Percentiles rank a stretch among this genome's conserved stretches.
These are phyloP conservation scores for Backusella circina DNA, from an alignment of 192 early-diverging fungal genomes.

Conservation along the genomic window DNA sequence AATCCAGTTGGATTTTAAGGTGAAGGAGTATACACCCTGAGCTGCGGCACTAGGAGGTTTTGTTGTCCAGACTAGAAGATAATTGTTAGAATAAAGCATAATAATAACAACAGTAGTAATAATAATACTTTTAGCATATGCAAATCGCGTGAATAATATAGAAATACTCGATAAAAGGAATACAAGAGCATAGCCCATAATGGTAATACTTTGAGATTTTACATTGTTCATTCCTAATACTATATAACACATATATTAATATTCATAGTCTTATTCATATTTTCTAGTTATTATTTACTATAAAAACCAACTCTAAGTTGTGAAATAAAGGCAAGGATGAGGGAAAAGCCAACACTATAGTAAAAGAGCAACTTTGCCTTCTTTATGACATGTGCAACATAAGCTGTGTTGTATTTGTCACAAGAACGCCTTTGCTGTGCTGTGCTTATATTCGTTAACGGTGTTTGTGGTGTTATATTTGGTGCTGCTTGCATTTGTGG, in stretches of 20 bases:
- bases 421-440: background rate
- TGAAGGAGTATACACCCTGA: background rate
- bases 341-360: background rate
- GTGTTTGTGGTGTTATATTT: background rate
- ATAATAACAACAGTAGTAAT: background rate
- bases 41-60: background rate
- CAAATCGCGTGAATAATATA: background rate
- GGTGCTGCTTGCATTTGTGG: background rate
- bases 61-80: background rate
- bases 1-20: background rate
- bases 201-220: background rate
- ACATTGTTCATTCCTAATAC: background rate
- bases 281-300: too few species aligned
- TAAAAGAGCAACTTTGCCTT: background rate
- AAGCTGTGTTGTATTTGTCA: background rate
- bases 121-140: background rate
- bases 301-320: background rate
- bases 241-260: too few species aligned
- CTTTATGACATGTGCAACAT: background rate
- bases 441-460: background rate
- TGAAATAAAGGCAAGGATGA: background rate
- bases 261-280: too few species aligned
- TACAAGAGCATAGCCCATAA: background rate
- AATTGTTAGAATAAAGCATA: background rate
- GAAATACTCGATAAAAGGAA: background rate